phyloP scores from a whole-genome alignment of 257 asterid species.

The Oldenlandia corymbosa region DNA sequence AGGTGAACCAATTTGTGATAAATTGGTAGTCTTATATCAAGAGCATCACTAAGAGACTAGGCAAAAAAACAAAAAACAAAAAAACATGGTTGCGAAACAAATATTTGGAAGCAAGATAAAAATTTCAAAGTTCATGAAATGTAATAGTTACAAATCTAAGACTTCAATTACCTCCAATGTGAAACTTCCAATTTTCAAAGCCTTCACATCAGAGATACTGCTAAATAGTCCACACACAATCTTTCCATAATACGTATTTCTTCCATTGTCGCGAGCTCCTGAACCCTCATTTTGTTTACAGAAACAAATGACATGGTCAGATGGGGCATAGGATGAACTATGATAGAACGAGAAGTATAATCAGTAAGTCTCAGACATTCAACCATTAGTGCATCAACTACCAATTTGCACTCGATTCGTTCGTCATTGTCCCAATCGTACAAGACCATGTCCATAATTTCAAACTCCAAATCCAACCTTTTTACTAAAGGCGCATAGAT shows the following conservation, averaged over 20 bases:
- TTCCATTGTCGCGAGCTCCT: background rate
- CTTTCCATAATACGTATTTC: too few species aligned
- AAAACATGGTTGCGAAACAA: background rate
- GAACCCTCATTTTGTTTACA: too few species aligned
- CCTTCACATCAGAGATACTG: background rate
- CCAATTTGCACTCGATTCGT: conserved; percentile 4
- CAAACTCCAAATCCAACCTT: too few species aligned
- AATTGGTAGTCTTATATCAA: background rate
- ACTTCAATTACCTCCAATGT: conserved; percentile 2
- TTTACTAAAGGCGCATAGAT: too few species aligned
- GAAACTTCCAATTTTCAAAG: background rate
- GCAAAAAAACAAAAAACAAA: too few species aligned
- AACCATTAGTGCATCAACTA: background rate
- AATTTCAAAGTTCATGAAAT: background rate
- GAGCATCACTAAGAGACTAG: background rate
- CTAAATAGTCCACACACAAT: too few species aligned
- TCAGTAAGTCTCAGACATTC: background rate
- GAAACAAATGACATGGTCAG: background rate
- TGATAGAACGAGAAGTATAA: background rate
- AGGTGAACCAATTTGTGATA: background rate
- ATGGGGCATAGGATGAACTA: background rate
- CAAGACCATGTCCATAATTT: too few species aligned
- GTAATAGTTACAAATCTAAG: background rate
- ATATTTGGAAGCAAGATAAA: background rate
- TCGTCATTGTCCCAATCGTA: too few species aligned